Conservation (phyloP, 805 yeast genomes). For the Spathaspora girioi region DNA sequence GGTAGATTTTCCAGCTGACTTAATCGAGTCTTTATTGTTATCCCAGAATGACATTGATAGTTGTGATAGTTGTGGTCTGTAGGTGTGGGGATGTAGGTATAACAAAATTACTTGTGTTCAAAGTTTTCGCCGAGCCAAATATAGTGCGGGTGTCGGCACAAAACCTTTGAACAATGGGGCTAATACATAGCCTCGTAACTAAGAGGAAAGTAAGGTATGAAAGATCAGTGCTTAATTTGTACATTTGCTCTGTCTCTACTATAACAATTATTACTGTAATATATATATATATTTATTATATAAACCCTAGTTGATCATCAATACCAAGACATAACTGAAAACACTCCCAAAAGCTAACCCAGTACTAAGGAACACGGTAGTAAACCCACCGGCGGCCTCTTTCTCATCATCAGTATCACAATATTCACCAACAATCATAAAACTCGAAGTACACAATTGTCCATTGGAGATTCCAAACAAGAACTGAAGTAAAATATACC, state of each 20-base stretch:
- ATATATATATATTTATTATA: background rate
- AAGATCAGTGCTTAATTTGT: too few relatives aligned
- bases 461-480: conserved; percentile 87
- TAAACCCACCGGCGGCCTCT: conserved; percentile 93
- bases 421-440: conserved; percentile 67
- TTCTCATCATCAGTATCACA: conserved; percentile 63
- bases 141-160: too few relatives aligned
- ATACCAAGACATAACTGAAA: conserved; percentile 51
- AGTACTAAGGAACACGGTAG: conserved; percentile 70
- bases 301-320: background rate
- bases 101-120: background rate
- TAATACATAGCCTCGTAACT: too few relatives aligned
- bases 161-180: too few relatives aligned
- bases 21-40: conserved; percentile 49
- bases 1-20: conserved; percentile 46
- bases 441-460: conserved; percentile 73
- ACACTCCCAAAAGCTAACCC: conserved; percentile 82
- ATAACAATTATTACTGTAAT: too few relatives aligned
- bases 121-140: background rate
- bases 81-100: background rate
- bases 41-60: conserved; percentile 26
- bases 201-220: too few relatives aligned
- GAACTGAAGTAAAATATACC: conserved; percentile 70
- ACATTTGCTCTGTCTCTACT: too few relatives aligned
- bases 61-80: background rate